A percentile compares a stretch with the other conserved stretches of the same genome.
phyloP scores from a whole-genome alignment of 805 yeast genomes.

The Schizosaccharomyces osmophilus region DNA sequence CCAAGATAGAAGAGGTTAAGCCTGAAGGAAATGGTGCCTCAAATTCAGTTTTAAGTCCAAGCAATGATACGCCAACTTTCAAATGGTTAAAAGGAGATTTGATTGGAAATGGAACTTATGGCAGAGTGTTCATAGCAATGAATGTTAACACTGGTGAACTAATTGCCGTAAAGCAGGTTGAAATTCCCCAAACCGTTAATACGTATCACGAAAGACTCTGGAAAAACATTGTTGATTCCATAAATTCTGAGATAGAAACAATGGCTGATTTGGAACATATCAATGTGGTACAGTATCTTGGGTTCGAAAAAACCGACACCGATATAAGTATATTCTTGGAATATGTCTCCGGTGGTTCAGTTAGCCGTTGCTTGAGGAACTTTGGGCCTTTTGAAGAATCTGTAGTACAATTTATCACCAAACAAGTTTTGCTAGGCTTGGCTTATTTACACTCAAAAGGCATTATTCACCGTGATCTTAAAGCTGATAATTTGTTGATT shows the following conservation, averaged over 20 bases:
- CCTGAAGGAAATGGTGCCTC: slow-evolving; percentile 19
- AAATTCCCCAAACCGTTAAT: slow-evolving; percentile 25
- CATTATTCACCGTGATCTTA: slow-evolving; percentile 67
- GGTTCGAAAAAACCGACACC: slow-evolving; percentile 55
- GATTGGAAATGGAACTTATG: slow-evolving; percentile 91
- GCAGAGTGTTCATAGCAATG: slow-evolving; percentile 72
- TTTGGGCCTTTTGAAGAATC: slow-evolving; percentile 69
- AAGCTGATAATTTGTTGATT: slow-evolving; percentile 66
- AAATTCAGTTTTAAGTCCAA: background rate
- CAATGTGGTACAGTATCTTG: slow-evolving; percentile 86
- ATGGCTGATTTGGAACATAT: slow-evolving; percentile 82
- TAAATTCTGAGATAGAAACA: slow-evolving; percentile 76
- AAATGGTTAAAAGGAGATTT: slow-evolving; percentile 96
- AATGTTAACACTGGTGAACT: slow-evolving; percentile 93
- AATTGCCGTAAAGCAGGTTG: slow-evolving; percentile 95
- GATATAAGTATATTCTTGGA: slow-evolving; percentile 74
- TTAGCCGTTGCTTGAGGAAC: slow-evolving; percentile 32
- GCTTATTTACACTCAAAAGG: slow-evolving; percentile 48
- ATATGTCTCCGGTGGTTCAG: slow-evolving; percentile 94
- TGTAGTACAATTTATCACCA: slow-evolving; percentile 40
- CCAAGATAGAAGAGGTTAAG: slow-evolving; percentile 70
- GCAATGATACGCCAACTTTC: slow-evolving; percentile 18
- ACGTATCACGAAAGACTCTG: slow-evolving; percentile 13
- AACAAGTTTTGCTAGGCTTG: slow-evolving; percentile 55
- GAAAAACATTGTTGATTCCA: slow-evolving; percentile 49